These are phyloP conservation scores for Bretziella fagacearum DNA, from an alignment of 2,329 filamentous ascomycete genomes.

Conservation along the genomic window DNA sequence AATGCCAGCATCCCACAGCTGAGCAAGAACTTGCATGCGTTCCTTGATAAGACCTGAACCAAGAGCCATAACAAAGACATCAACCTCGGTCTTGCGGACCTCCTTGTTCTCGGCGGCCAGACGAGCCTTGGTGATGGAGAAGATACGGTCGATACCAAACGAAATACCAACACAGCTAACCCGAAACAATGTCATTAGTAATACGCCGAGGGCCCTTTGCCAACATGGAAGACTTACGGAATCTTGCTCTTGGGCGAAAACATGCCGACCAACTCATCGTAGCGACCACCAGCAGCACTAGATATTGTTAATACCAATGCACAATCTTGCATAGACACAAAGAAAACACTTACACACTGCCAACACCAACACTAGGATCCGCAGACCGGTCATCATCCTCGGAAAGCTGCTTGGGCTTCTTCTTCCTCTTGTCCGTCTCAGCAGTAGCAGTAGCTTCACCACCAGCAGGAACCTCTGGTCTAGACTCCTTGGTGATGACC, in stretches of 20 bases:
- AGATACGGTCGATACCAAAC: constrained; percentile 90
- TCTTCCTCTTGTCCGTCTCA: constrained; percentile 27
- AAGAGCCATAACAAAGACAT: constrained; percentile 91
- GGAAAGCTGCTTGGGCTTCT: constrained; percentile 29
- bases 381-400: constrained; percentile 52
- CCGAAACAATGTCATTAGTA: too few species aligned
- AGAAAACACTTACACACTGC: constrained; percentile 40
- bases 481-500: constrained; percentile 67
- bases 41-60: constrained; percentile 66
- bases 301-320: not conserved
- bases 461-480: constrained; percentile 28
- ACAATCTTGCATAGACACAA: not conserved
- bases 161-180: constrained; percentile 44
- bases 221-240: constrained; percentile 29
- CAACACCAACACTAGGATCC: constrained; percentile 68
- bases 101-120: constrained; percentile 44
- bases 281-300: constrained; percentile 65
- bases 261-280: constrained; percentile 89
- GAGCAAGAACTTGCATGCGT: constrained; percentile 62
- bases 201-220: too few species aligned
- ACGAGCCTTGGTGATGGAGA: constrained; percentile 71
- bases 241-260: constrained; percentile 74
- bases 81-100: constrained; percentile 55
- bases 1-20: constrained; percentile 73
- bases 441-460: constrained; percentile 21